phyloP scores from a whole-genome alignment of 2,329 filamentous ascomycete species.

The Botryotinia convoluta region DNA sequence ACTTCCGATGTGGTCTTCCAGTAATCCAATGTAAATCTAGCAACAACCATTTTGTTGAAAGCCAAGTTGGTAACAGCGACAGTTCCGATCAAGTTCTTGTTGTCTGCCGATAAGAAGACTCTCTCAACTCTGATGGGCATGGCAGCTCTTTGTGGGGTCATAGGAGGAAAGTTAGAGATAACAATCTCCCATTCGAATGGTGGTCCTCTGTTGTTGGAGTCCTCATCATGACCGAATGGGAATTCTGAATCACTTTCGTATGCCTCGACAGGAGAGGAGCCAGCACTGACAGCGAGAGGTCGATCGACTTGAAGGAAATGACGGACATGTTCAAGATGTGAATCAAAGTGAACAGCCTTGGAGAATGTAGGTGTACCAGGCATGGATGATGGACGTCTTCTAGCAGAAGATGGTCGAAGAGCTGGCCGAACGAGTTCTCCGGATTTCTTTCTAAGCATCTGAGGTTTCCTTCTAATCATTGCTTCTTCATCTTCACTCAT shows the following conservation, averaged over 20 bases:
- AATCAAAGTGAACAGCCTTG: constrained; percentile 98
- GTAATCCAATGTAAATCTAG: constrained; percentile 93
- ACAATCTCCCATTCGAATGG: constrained; percentile 85
- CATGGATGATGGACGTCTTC: constrained; percentile 88
- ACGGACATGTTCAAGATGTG: constrained; percentile 90
- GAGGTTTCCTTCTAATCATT: constrained; percentile 66
- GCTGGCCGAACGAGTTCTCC: constrained; percentile 94
- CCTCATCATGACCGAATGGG: constrained; percentile 64
- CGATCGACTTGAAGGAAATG: constrained; percentile 94
- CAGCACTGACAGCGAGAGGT: constrained; percentile 92
- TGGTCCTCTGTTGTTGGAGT: constrained; percentile 37
- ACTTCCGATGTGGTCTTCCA: constrained; percentile 99
- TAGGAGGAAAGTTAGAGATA: constrained; percentile 76
- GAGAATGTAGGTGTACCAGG: constrained; percentile 93
- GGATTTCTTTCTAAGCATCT: constrained; percentile 96
- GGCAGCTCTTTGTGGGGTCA: constrained; percentile 59
- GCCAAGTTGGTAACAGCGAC: constrained; percentile 84
- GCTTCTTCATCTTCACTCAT: constrained; percentile 54
- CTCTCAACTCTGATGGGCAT: constrained; percentile 78
- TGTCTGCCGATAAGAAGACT: constrained; percentile 82
- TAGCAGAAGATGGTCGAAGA: constrained; percentile 70
- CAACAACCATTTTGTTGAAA: constrained; percentile 86
- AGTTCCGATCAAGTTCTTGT: constrained; percentile 80
- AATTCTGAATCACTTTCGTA: constrained; percentile 89
- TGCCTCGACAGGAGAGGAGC: constrained; percentile 83